Percentiles rank a stretch among this genome's conserved stretches.
These are phyloP conservation scores for Fusarium sp. DNA, from an alignment of 2,329 filamentous ascomycete genomes.

Conservation along the genomic window DNA sequence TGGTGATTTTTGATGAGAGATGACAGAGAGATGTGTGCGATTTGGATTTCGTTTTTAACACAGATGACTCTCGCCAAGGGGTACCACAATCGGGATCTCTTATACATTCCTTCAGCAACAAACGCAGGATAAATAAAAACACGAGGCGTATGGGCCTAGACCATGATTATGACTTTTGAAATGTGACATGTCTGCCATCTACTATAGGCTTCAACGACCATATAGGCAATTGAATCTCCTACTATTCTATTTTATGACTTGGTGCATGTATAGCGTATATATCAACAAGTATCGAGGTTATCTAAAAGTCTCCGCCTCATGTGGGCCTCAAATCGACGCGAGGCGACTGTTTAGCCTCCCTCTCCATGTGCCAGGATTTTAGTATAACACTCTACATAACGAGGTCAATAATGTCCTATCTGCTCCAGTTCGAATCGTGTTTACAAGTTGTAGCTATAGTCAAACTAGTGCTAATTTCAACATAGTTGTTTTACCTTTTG, in stretches of 20 bases:
- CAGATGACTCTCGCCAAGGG: constrained; percentile 16
- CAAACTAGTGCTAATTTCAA: background rate
- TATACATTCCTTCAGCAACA: constrained; percentile 42
- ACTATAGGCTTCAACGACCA: background rate
- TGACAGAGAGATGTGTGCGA: constrained; percentile 27
- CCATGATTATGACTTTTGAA: constrained; percentile 10
- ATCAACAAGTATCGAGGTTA: background rate
- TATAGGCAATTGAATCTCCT: constrained; percentile 7
- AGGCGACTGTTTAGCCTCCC: no score
- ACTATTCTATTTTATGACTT: background rate
- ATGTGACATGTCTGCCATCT: constrained; percentile 18
- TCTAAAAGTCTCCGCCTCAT: background rate
- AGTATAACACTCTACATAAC: no score
- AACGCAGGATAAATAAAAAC: constrained; percentile 32
- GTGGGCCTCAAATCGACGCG: background rate
- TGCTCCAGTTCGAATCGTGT: no score
- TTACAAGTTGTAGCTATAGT: background rate
- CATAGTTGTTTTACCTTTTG: background rate
- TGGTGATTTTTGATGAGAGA: constrained; percentile 28
- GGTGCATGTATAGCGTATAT: background rate
- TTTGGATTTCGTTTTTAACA: constrained; percentile 32
- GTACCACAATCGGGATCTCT: constrained; percentile 23
- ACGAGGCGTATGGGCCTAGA: constrained; percentile 1
- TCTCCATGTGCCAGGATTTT: no score
- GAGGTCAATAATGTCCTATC: background rate